These are phyloP conservation scores for Sphagnum contortum DNA, from an alignment of 225 moss, liverwort and hornwort species.

Conservation along the genomic window DNA sequence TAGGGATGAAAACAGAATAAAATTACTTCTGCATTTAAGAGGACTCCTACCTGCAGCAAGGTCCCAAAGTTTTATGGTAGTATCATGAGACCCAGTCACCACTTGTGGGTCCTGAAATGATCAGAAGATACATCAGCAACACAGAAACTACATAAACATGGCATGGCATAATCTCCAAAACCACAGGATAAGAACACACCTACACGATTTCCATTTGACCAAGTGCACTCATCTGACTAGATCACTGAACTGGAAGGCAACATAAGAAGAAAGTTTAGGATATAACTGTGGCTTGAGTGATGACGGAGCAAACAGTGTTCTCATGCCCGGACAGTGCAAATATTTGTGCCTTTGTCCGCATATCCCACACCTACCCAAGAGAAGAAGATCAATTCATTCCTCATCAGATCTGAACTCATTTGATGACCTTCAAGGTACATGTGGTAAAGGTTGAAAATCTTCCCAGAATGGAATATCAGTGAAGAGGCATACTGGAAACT, in stretches of 20 bases:
- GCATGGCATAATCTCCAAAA: conserved; percentile 1
- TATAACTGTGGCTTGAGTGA: conserved; percentile 94
- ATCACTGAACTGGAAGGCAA: background rate
- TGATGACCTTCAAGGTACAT: background rate
- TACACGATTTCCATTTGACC: too few relatives aligned
- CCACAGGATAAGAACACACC: conserved; percentile 3
- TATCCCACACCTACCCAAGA: conserved; percentile 83
- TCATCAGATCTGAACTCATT: too few relatives aligned
- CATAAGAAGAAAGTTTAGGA: background rate
- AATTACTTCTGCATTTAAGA: too few relatives aligned
- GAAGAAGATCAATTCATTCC: background rate
- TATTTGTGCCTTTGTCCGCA: conserved; percentile 95
- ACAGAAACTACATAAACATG: background rate
- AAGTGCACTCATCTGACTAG: background rate
- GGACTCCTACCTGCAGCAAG: conserved; percentile 66
- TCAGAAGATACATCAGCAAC: background rate
- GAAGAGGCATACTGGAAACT: background rate
- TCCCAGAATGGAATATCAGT: background rate
- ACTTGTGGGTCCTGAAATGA: conserved; percentile 86
- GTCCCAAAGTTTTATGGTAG: conserved; percentile 99
- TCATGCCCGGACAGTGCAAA: conserved; percentile 96
- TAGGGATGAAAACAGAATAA: too few relatives aligned
- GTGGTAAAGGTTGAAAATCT: background rate
- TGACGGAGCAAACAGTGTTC: conserved; percentile 96
- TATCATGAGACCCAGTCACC: conserved; percentile 96